A percentile compares a stretch with the other conserved stretches of the same genome.
phyloP scores from a whole-genome alignment of 2,329 filamentous ascomycete species.

The Colletotrichum scovillei region DNA sequence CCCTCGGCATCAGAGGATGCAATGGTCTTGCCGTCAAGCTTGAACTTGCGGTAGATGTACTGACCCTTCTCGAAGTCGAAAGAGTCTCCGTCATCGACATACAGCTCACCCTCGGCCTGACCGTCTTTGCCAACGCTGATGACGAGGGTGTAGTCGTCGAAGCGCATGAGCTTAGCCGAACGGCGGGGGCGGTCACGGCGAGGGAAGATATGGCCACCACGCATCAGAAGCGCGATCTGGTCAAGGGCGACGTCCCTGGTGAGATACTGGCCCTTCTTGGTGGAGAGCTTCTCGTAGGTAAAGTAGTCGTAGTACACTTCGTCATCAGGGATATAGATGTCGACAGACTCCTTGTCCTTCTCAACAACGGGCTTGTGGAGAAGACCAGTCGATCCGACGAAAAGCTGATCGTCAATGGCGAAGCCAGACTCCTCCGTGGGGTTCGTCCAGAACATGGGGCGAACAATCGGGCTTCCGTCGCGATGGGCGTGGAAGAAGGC shows the following conservation, averaged over 20 bases:
- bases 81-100: slow-evolving; percentile 92
- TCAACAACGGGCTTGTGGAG: slow-evolving; percentile 92
- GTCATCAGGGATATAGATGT: slow-evolving; percentile 89
- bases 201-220: slow-evolving; percentile 90
- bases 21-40: slow-evolving; percentile 71
- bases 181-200: slow-evolving; percentile 89
- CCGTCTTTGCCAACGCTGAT: slow-evolving; percentile 74
- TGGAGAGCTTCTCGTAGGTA: slow-evolving; percentile 79
- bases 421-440: slow-evolving; percentile 90
- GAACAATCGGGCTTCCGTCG: slow-evolving; percentile 86
- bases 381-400: slow-evolving; percentile 87
- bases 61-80: slow-evolving; percentile 89
- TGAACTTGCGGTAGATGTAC: slow-evolving; percentile 88
- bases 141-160: slow-evolving; percentile 94
- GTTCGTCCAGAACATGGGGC: slow-evolving; percentile 93
- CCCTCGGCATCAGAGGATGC: slow-evolving; percentile 75
- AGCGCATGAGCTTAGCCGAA: slow-evolving; percentile 89
- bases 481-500: slow-evolving; percentile 91
- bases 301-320: slow-evolving; percentile 97
- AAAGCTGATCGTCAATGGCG: slow-evolving; percentile 90
- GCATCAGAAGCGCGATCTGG: slow-evolving; percentile 90
- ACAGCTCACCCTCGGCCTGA: slow-evolving; percentile 81
- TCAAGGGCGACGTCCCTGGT: slow-evolving; percentile 83
- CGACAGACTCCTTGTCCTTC: slow-evolving; percentile 77
- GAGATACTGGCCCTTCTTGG: slow-evolving; percentile 75